Evolutionary conservation across 108 stramenopile genomes (phyloP).

Genomic region (Nitzschia sp.): DNA sequence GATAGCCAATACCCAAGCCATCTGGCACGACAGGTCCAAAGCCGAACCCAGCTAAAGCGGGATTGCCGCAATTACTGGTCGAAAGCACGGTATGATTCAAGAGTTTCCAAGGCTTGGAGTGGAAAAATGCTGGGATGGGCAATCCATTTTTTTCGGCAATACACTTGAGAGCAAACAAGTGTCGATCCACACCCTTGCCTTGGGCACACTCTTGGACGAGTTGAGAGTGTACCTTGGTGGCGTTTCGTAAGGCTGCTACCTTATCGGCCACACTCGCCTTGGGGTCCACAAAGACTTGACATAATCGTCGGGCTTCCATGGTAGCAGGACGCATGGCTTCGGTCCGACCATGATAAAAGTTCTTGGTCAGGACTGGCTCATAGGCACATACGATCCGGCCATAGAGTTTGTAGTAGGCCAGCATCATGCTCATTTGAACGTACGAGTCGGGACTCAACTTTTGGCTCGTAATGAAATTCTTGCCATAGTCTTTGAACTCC

Average conservation of each 20-base stretch:
- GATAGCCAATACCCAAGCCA: constrained; percentile 86
- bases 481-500: constrained; percentile 81
- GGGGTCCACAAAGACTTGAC: constrained; percentile 30
- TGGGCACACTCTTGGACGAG: constrained; percentile 64
- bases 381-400: constrained; percentile 79
- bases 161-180: constrained; percentile 81
- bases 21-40: constrained; percentile 84
- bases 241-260: constrained; percentile 54
- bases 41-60: constrained; percentile 79
- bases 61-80: constrained; percentile 90
- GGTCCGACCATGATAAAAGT: constrained; percentile 85
- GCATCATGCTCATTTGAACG: constrained; percentile 80
- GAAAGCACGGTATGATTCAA: constrained; percentile 85
- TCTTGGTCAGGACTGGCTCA: constrained; percentile 84
- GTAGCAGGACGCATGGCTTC: constrained; percentile 86
- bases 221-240: constrained; percentile 63
- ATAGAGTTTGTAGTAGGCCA: constrained; percentile 84
- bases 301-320: constrained; percentile 59
- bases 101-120: constrained; percentile 59
- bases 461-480: constrained; percentile 71
- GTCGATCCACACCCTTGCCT: constrained; percentile 81
- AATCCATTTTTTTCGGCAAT: constrained; percentile 70
- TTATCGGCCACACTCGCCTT: constrained; percentile 46
- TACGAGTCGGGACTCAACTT: constrained; percentile 83
- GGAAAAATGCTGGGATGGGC: constrained; percentile 71